Evolutionary conservation across 495 filamentous ascomycete species (phyloP).

Genomic region (Aspergillus wentii): DNA sequence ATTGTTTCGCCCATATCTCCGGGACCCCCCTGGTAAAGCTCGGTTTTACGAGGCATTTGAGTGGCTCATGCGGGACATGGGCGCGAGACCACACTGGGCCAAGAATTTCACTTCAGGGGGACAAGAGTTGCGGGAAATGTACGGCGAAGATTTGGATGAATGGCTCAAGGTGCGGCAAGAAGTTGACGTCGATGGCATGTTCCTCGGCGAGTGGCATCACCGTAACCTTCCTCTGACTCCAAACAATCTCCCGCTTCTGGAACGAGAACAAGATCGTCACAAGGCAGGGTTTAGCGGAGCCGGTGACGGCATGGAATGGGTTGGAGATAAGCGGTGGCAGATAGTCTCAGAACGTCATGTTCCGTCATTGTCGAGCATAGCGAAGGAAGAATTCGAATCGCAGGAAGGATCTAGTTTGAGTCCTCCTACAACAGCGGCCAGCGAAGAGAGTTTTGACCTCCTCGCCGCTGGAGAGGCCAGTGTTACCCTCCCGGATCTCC

Average conservation of each 20-base stretch:
- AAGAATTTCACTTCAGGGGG: constrained; percentile 77
- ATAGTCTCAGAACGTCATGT: constrained; percentile 7
- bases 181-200: constrained; percentile 87
- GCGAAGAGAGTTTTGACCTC: constrained; percentile 63
- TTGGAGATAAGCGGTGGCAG: constrained; percentile 41
- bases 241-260: constrained; percentile 35
- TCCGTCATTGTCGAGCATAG: constrained; percentile 11
- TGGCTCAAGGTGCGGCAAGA: constrained; percentile 66
- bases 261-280: constrained; percentile 34
- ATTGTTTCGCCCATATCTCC: constrained; percentile 83
- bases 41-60: constrained; percentile 94
- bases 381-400: constrained; percentile 16
- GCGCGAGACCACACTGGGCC: constrained; percentile 92
- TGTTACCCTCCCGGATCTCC: constrained; percentile 27
- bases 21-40: constrained; percentile 69
- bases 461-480: constrained; percentile 43
- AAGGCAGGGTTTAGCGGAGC: constrained; percentile 21
- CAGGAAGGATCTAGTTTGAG: constrained; percentile 18
- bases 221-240: constrained; percentile 43
- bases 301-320: constrained; percentile 53
- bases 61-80: constrained; percentile 88
- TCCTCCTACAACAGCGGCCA: constrained; percentile 38
- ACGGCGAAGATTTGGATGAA: constrained; percentile 50
- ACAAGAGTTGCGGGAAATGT: constrained; percentile 40
- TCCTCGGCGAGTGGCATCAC: constrained; percentile 85